Conservation (phyloP, 2,329 filamentous ascomycete genomes). For the Alternaria infectoria region DNA sequence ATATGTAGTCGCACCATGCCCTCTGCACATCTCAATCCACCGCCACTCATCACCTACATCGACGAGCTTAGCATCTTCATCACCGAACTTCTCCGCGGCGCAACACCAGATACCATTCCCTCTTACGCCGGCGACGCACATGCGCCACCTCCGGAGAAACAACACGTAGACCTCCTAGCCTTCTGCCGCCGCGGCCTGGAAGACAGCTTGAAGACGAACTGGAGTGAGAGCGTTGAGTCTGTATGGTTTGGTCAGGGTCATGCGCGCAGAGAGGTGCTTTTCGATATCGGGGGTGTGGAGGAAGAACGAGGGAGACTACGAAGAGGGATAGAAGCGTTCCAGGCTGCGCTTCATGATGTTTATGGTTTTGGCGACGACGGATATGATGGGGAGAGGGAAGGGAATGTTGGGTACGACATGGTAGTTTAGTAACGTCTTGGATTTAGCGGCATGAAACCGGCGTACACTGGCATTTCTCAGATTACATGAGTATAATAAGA, state of each 20-base stretch:
- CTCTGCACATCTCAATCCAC: slow-evolving; percentile 19
- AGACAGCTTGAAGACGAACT: slow-evolving; percentile 53
- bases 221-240: slow-evolving; percentile 45
- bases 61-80: slow-evolving; percentile 48
- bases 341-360: background rate
- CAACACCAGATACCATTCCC: slow-evolving; percentile 21
- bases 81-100: slow-evolving; percentile 28
- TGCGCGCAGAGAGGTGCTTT: slow-evolving; percentile 52
- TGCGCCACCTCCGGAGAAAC: background rate
- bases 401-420: background rate
- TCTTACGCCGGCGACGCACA: slow-evolving; percentile 21
- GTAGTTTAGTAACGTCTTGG: background rate
- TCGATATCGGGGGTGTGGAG: slow-evolving; percentile 43
- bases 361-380: background rate
- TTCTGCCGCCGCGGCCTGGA: slow-evolving; percentile 52
- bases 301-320: slow-evolving; percentile 36
- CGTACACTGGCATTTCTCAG: background rate
- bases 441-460: background rate
- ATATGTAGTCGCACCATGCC: slow-evolving; percentile 44
- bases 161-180: slow-evolving; percentile 20
- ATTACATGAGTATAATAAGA: background rate
- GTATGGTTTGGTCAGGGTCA: slow-evolving; percentile 58
- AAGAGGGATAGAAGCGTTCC: background rate
- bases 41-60: slow-evolving; percentile 47
- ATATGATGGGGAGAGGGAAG: too few relatives aligned